Percentiles rank a stretch among this genome's conserved stretches.
Evolutionary conservation across 2,329 filamentous ascomycete genomes (phyloP).

Genomic region (Fusarium guadeloupense): DNA sequence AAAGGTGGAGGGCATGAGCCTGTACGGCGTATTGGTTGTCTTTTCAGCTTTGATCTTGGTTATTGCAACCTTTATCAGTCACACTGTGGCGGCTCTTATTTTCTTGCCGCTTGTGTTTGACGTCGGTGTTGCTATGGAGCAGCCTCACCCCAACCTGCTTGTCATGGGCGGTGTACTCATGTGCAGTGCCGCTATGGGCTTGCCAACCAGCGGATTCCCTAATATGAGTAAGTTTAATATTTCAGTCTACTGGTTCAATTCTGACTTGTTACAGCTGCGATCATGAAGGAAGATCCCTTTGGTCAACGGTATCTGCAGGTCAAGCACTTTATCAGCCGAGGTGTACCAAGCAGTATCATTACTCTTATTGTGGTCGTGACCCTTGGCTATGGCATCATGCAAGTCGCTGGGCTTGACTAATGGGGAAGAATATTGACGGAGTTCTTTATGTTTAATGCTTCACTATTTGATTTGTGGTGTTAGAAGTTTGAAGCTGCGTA

Average conservation of each 20-base stretch:
- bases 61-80: slow-evolving; percentile 96
- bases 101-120: slow-evolving; percentile 89
- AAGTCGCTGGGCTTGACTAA: slow-evolving; percentile 70
- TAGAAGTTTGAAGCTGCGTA: not conserved
- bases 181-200: slow-evolving; percentile 94
- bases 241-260: not conserved
- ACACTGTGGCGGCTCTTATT: slow-evolving; percentile 95
- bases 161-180: slow-evolving; percentile 96
- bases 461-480: not conserved
- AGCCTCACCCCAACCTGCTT: slow-evolving; percentile 91
- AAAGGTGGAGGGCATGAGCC: slow-evolving; percentile 77
- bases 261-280: slow-evolving; percentile 72
- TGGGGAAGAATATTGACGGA: not conserved
- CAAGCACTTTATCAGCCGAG: slow-evolving; percentile 93
- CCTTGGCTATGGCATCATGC: slow-evolving; percentile 91
- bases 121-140: slow-evolving; percentile 84
- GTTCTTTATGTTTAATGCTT: not conserved
- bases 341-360: slow-evolving; percentile 85
- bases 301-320: slow-evolving; percentile 92
- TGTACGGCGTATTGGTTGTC: slow-evolving; percentile 87
- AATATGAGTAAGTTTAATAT: slow-evolving; percentile 89
- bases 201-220: slow-evolving; percentile 95
- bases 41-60: slow-evolving; percentile 87
- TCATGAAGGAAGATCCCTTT: slow-evolving; percentile 98
- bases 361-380: slow-evolving; percentile 85